These are phyloP conservation scores for Fusarium tupiense DNA, from an alignment of 2,329 filamentous ascomycete genomes.

Conservation along the genomic window DNA sequence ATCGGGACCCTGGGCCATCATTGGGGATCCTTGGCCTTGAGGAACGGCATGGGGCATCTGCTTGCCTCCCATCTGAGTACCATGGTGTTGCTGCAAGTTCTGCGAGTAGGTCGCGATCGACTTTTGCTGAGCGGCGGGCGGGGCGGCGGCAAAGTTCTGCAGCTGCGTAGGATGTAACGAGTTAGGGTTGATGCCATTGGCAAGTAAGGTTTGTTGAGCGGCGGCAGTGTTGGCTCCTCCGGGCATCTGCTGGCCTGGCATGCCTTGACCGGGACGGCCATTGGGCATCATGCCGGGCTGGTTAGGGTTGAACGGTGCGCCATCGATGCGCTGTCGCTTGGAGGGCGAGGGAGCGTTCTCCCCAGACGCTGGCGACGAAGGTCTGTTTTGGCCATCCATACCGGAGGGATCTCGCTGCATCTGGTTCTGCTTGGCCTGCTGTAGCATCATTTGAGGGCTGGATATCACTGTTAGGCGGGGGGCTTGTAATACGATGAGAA, in stretches of 20 bases:
- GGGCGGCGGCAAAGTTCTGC: constrained; percentile 66
- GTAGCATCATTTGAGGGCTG: constrained; percentile 77
- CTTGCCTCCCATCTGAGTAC: constrained; percentile 82
- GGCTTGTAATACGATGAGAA: not conserved
- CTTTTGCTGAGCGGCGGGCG: constrained; percentile 76
- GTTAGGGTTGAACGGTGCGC: constrained; percentile 76
- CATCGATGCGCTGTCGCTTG: constrained; percentile 84
- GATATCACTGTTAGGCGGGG: constrained; percentile 21
- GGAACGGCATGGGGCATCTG: constrained; percentile 79
- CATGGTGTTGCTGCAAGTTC: constrained; percentile 84
- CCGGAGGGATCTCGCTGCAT: constrained; percentile 90
- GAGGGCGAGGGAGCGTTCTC: constrained; percentile 93
- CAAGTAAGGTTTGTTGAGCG: constrained; percentile 69
- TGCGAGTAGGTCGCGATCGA: constrained; percentile 88
- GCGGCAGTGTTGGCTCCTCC: constrained; percentile 59
- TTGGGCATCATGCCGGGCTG: constrained; percentile 77
- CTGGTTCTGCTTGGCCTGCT: constrained; percentile 77
- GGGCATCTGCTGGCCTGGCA: constrained; percentile 76
- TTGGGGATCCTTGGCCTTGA: constrained; percentile 80
- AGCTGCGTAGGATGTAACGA: constrained; percentile 81
- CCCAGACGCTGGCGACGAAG: constrained; percentile 81
- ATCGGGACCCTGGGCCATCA: constrained; percentile 80
- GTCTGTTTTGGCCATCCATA: constrained; percentile 84
- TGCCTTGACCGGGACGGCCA: constrained; percentile 74
- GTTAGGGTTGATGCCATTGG: constrained; percentile 79